A percentile compares a stretch with the other conserved stretches of the same genome.
Conservation (phyloP, 352 stramenopile species). For the Aphanomyces astaci region DNA sequence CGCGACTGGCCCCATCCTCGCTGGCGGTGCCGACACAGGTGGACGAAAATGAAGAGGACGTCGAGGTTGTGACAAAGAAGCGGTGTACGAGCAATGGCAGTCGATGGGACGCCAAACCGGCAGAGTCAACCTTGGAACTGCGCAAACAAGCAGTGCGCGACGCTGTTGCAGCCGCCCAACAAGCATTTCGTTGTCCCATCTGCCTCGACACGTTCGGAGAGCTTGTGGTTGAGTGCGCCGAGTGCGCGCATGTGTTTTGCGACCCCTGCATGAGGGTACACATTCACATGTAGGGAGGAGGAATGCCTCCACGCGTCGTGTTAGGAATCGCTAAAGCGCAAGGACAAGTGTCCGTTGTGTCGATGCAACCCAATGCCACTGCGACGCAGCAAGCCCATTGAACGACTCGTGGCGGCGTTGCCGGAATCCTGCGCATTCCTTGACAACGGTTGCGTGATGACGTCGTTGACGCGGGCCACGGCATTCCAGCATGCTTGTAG, state of each 20-base stretch:
- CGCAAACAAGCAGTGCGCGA: neutral
- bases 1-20: neutral
- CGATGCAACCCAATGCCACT: constrained; percentile 1
- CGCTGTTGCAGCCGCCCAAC: neutral
- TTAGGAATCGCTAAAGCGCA: constrained; percentile 7
- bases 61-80: neutral
- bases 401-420: constrained; percentile 6
- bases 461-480: constrained; percentile 8
- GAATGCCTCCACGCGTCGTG: neutral
- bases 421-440: neutral
- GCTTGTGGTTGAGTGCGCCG: constrained; percentile 3
- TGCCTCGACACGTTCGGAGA: constrained; percentile 11
- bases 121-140: neutral
- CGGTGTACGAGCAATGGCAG: neutral
- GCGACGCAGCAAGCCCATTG: constrained; percentile 5
- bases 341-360: constrained; percentile 12
- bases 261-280: constrained; percentile 1
- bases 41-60: neutral
- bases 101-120: neutral
- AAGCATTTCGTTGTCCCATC: constrained; percentile 7
- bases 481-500: neutral
- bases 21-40: neutral
- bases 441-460: neutral
- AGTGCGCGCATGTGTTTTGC: constrained; percentile 18
- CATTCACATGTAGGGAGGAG: neutral